Percentiles rank a stretch among this genome's conserved stretches.
Conservation (phyloP, 148 eudicot species). For the Tetragonia tetragonoides region DNA sequence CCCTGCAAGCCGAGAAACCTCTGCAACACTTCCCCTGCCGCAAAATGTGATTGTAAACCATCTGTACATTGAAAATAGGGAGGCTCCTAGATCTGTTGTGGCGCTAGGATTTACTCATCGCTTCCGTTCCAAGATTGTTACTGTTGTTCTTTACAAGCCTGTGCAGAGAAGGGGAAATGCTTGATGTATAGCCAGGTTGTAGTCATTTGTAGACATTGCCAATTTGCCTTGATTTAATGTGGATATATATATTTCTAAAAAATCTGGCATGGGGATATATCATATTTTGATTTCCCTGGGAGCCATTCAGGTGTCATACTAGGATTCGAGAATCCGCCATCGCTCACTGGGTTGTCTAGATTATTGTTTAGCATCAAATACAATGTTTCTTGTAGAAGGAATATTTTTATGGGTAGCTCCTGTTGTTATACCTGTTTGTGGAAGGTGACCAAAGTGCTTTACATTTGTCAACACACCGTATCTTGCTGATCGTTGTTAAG, state of each 20-base stretch:
- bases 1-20: slow-evolving; percentile 44
- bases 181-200: slow-evolving; percentile 38
- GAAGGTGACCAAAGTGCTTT: too few relatives aligned
- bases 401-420: slow-evolving; percentile 5
- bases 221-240: slow-evolving; percentile 20
- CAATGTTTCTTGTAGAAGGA: slow-evolving; percentile 13
- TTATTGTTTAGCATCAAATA: slow-evolving; percentile 15
- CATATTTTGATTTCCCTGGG: slow-evolving; percentile 11
- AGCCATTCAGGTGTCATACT: slow-evolving; percentile 5
- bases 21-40: slow-evolving; percentile 54
- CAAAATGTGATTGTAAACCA: slow-evolving; percentile 79
- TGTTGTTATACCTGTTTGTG: too few relatives aligned
- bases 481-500: too few relatives aligned
- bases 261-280: slow-evolving; percentile 1
- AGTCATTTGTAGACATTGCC: slow-evolving; percentile 25
- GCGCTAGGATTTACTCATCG: slow-evolving; percentile 87
- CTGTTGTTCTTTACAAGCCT: slow-evolving; percentile 90
- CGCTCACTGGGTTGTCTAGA: slow-evolving; percentile 4
- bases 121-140: slow-evolving; percentile 81
- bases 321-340: slow-evolving; percentile 6
- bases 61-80: slow-evolving; percentile 85
- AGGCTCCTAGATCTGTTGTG: slow-evolving; percentile 76
- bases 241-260: not conserved
- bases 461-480: too few relatives aligned
- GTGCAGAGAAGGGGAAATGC: slow-evolving; percentile 71